Evolutionary conservation across 2,329 filamentous ascomycete genomes (phyloP).

Genomic region (Phyllosticta paracitricarpa): DNA sequence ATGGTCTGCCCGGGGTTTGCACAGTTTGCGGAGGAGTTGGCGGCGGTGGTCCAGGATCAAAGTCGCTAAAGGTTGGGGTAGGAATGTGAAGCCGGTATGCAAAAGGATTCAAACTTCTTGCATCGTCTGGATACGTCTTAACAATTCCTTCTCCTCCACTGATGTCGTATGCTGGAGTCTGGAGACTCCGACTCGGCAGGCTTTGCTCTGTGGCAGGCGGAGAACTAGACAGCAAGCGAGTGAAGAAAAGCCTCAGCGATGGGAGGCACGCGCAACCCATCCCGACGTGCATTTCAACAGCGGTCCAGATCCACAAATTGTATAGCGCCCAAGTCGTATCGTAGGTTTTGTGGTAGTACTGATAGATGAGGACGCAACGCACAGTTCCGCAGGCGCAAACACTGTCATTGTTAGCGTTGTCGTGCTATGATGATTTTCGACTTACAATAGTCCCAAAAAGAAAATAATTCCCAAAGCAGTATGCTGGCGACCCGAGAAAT

Average conservation of each 20-base stretch:
- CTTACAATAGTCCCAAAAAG: constrained; percentile 34
- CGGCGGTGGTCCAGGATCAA: not conserved
- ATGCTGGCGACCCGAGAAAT: constrained; percentile 35
- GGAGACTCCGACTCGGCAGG: not conserved
- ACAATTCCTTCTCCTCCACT: not conserved
- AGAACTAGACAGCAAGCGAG: not conserved
- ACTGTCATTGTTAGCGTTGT: not conserved
- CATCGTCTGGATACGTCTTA: not conserved
- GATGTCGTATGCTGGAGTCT: not conserved
- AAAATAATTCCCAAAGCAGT: constrained; percentile 35
- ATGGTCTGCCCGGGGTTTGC: not conserved
- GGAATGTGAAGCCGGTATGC: not conserved
- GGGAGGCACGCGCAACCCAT: not conserved
- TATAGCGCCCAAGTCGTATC: constrained; percentile 30
- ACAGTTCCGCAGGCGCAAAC: constrained; percentile 25
- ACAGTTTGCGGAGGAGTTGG: not conserved
- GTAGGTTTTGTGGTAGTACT: constrained; percentile 25
- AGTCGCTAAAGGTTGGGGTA: not conserved
- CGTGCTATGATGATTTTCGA: not conserved
- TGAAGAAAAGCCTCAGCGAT: not conserved
- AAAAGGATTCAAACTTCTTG: not conserved
- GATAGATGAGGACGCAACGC: constrained; percentile 28
- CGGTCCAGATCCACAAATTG: not conserved
- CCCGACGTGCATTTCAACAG: not conserved
- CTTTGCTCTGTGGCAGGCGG: not conserved